Evolutionary conservation across 805 yeast species (phyloP), one percentile per base, ranked within the genome.

Genomic region (Schwanniomyces yamadae): DNA sequence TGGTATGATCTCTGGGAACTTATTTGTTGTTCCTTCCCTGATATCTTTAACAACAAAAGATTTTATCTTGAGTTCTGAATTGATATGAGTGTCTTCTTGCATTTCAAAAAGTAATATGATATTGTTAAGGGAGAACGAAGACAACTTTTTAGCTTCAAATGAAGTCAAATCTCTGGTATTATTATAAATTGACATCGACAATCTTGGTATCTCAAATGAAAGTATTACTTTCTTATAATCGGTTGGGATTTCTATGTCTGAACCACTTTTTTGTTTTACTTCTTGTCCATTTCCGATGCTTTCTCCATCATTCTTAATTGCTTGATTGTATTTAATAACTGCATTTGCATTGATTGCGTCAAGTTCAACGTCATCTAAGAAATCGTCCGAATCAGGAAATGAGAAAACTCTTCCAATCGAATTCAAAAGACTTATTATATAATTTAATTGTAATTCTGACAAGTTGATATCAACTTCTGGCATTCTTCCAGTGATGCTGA

Each of bases 1-100:
- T 1, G 98, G 97, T 28, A 93, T 80, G 21, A 93, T 78, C 41
- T 90, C 84, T 0, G 84, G 74, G 61, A 87, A 91, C 47, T 77
- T 78, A 62, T 84, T 91, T 20, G 72, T 78, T 14, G 74, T 75
- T 5, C 63, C 62, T 16, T 60, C 57, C 45, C 98, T 71, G 3
- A 80, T 75, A 59, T 93, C 99, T 36, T 76, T 78, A 3, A 90
- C 84, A 2, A 82, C 77, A 48, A 93, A 83, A 0, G 96, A 79
- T 27, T 78, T 75, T 19, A 88, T 69, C 37, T 75, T 77, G 6
- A 88, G 49, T 35, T 80, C 81, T 0, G 90, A 76, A 6, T 64
- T 71, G 36, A 77, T 73, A 21, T 77, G 72, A 0, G 82, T 73
- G 45, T 77, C 73, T 17, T 75, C 69, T 27, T 66, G 71, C 64